phyloP scores from a whole-genome alignment of 768 basidiomycete genomes.

The Xerocomellus chrysenteron region DNA sequence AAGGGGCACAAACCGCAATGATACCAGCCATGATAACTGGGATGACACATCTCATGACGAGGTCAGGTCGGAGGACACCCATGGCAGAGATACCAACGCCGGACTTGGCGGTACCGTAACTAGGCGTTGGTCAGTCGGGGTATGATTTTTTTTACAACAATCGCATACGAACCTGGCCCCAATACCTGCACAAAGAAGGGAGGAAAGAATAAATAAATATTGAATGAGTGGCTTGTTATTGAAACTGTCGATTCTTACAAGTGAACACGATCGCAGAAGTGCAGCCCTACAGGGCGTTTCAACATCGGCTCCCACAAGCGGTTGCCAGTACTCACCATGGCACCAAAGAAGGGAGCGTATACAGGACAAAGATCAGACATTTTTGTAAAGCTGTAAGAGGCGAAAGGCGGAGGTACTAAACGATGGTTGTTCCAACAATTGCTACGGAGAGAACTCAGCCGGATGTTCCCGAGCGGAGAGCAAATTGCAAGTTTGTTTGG shows the following conservation, averaged over 20 bases:
- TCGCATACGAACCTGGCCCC: constrained; percentile 68
- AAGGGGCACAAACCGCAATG: constrained; percentile 76
- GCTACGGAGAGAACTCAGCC: constrained; percentile 3
- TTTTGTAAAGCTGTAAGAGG: constrained; percentile 5
- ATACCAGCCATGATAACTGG: constrained; percentile 99
- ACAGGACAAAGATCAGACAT: constrained; percentile 89
- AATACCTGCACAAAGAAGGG: constrained; percentile 52
- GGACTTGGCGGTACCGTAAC: constrained; percentile 99
- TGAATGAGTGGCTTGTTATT: not conserved
- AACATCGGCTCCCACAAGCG: constrained; percentile 1
- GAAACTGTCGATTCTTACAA: constrained; percentile 53
- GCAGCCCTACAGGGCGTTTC: constrained; percentile 65
- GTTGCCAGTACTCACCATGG: constrained; percentile 64
- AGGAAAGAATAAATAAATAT: not conserved
- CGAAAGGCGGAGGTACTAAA: not conserved
- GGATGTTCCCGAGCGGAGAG: constrained; percentile 27
- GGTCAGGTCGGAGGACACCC: constrained; percentile 94
- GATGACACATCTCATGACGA: constrained; percentile 97
- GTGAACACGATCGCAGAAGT: constrained; percentile 97
- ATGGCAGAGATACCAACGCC: constrained; percentile 97
- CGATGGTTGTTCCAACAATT: constrained; percentile 10
- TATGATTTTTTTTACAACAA: not conserved
- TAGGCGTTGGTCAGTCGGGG: constrained; percentile 28
- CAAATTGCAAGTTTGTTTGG: constrained; percentile 26
- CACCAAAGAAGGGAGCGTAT: constrained; percentile 98